phyloP scores from a whole-genome alignment of 495 filamentous ascomycete species.

The Aspergillus bridgeri region DNA sequence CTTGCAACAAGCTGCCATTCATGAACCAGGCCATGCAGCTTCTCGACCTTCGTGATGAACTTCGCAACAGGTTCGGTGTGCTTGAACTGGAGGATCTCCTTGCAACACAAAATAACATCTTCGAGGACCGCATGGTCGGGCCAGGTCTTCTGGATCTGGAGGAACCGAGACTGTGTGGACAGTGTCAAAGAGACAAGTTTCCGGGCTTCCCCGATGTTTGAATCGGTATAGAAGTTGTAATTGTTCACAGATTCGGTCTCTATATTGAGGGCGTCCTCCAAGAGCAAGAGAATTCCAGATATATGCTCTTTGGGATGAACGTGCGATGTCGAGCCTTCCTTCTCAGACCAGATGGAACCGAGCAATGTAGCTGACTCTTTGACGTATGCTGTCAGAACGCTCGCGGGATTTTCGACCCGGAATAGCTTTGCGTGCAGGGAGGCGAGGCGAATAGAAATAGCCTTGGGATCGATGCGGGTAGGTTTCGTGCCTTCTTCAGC shows the following conservation, averaged over 20 bases:
- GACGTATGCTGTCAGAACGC: slow-evolving; percentile 31
- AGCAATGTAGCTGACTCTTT: slow-evolving; percentile 38
- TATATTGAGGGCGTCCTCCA: slow-evolving; percentile 55
- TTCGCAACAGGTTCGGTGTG: slow-evolving; percentile 85
- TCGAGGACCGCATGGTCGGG: slow-evolving; percentile 70
- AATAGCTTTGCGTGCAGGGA: slow-evolving; percentile 53
- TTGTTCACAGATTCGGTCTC: slow-evolving; percentile 28
- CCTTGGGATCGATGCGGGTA: slow-evolving; percentile 36
- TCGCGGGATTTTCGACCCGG: slow-evolving; percentile 23
- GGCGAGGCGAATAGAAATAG: slow-evolving; percentile 48
- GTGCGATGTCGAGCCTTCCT: slow-evolving; percentile 28
- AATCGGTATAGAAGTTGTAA: slow-evolving; percentile 88
- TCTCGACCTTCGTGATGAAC: slow-evolving; percentile 78
- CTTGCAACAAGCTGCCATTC: slow-evolving; percentile 94
- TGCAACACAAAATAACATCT: slow-evolving; percentile 71
- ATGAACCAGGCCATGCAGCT: slow-evolving; percentile 73
- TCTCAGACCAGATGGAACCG: slow-evolving; percentile 37
- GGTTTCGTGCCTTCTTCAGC: slow-evolving; percentile 28
- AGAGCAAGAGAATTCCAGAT: slow-evolving; percentile 59
- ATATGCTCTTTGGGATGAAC: slow-evolving; percentile 52
- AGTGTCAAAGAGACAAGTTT: slow-evolving; percentile 64
- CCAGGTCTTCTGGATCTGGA: slow-evolving; percentile 63
- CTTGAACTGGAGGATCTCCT: slow-evolving; percentile 67
- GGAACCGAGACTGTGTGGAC: slow-evolving; percentile 64
- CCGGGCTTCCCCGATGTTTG: slow-evolving; percentile 69